phyloP scores from a whole-genome alignment of 1,139 yeast species.

The Geotrichum australiense region DNA sequence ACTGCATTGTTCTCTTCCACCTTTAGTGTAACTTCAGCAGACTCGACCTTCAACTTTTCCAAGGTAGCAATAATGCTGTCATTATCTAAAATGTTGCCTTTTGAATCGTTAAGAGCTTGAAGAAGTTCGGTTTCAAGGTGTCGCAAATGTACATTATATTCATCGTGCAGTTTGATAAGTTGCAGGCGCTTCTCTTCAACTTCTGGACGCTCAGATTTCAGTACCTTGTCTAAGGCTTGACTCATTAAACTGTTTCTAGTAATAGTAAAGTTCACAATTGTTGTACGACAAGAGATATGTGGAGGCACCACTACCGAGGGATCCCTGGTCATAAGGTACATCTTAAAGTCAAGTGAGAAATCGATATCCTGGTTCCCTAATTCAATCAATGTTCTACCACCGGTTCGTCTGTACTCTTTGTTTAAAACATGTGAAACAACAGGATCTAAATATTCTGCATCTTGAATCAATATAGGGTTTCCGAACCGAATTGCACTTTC shows the following conservation, averaged over 20 bases:
- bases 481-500: constrained; percentile 86
- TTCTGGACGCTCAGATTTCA: constrained; percentile 57
- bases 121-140: constrained; percentile 57
- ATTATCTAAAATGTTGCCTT: constrained; percentile 64
- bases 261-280: constrained; percentile 62
- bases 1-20: constrained; percentile 49
- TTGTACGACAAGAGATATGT: constrained; percentile 54
- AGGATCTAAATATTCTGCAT: constrained; percentile 79
- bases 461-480: constrained; percentile 60
- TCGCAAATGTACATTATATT: constrained; percentile 49
- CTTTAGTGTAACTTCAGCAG: constrained; percentile 48
- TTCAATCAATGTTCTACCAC: constrained; percentile 60
- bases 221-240: constrained; percentile 53
- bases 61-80: constrained; percentile 53
- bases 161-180: constrained; percentile 50
- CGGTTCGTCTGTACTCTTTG: constrained; percentile 54
- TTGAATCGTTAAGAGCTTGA: constrained; percentile 48
- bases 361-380: constrained; percentile 64
- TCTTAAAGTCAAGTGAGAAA: constrained; percentile 53
- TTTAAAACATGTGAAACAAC: constrained; percentile 55
- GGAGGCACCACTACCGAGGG: constrained; percentile 44
- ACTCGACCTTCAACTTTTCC: constrained; percentile 59
- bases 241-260: constrained; percentile 61
- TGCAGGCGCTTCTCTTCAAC: constrained; percentile 53
- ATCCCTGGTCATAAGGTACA: constrained; percentile 59